Evolutionary conservation across 2,329 filamentous ascomycete species (phyloP), one percentile per base, ranked within the genome.

Genomic region (Ophiostoma australiae): DNA sequence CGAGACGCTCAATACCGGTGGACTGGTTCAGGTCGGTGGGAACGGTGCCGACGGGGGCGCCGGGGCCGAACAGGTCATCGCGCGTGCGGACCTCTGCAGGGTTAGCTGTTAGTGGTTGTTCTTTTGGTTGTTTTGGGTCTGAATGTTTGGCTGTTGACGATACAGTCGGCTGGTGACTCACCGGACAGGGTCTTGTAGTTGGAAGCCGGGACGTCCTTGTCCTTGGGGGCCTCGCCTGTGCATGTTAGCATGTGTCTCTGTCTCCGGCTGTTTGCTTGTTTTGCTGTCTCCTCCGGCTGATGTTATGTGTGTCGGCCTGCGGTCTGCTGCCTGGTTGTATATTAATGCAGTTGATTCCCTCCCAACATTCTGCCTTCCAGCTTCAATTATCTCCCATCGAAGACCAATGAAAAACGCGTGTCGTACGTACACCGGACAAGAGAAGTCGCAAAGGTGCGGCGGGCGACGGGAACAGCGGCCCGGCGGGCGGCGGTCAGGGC

Each of bases 1-100:
- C 95, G 77, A 99, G 88, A 88, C 95, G 94, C 87, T 99, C 95
- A 73, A 98, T 87, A 91, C 95, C 95, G 77, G 95, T 98, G 73
- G 95, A 84, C 83, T 99, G 95, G 82, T 98, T 93, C 80, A 97
- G 82, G 83, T 99, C 95, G 83, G 92, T 96, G 76, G 95, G 93
- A 76, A 99, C 85, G 80, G 91, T 91, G 80, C 95, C 94, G 75
- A 89, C 84, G 77, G 87, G 82, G 77, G 91, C 93, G 85, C 95
- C 95, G 44, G 93, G 91, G 74, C 91, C 87, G 75, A 96, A 76
- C 72, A 99, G 91, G 82, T 99, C 95, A n/a, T 88, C 86, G 76
- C 91, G 87, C 75, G 80, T 83, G 84, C 90, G 90, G 84, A 99
- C 87, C 78, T 98, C 95, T 99, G 81, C 76, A 70, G 27, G 27